Percentiles rank a stretch among this genome's conserved stretches.
These are phyloP conservation scores for Xylaria telfairii DNA, from an alignment of 495 filamentous ascomycete genomes.

Conservation along the genomic window DNA sequence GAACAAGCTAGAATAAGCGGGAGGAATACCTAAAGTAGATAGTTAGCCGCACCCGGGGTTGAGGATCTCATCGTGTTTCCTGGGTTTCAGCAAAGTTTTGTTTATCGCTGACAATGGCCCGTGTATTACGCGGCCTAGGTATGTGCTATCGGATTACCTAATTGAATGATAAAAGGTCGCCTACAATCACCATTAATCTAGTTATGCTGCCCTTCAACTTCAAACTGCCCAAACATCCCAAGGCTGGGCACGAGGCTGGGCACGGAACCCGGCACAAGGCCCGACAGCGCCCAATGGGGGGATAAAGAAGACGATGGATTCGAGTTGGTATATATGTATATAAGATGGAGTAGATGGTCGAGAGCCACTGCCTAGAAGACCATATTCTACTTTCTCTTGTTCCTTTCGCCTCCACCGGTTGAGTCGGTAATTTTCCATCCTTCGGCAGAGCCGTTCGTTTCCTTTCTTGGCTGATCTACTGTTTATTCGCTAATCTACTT, in stretches of 20 bases:
- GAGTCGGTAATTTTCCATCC: neutral
- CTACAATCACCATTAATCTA: neutral
- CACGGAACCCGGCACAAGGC: neutral
- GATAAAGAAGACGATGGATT: neutral
- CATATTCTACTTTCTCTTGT: neutral
- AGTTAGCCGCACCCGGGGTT: neutral
- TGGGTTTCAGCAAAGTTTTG: neutral
- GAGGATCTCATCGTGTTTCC: neutral
- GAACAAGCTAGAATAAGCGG: neutral
- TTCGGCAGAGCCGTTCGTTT: constrained; percentile 6
- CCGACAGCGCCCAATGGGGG: neutral
- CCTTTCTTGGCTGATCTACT: neutral
- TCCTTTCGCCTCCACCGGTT: neutral
- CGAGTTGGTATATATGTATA: neutral
- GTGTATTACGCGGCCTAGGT: neutral
- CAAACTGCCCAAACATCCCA: neutral
- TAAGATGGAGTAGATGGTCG: neutral
- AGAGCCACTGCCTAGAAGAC: neutral
- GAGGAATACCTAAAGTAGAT: neutral
- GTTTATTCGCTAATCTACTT: neutral
- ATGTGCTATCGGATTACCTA: neutral
- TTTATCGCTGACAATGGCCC: neutral
- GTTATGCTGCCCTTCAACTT: neutral
- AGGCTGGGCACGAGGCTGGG: neutral
- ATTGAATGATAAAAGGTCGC: neutral